Evolutionary conservation across 106 monocot genomes (phyloP).

Genomic region (Dendrobium officinale): DNA sequence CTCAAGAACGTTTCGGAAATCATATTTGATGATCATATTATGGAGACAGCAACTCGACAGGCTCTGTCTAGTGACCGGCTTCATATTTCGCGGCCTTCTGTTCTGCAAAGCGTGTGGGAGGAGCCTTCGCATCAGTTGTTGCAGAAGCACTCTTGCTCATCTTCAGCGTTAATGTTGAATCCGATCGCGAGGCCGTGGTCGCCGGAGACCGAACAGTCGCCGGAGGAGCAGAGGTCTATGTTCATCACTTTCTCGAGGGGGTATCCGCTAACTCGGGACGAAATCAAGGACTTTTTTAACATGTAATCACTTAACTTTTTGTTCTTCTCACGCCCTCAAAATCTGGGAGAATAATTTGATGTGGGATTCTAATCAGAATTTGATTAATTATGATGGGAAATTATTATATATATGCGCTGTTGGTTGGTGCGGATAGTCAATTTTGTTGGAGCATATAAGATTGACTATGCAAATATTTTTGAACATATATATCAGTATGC

Average conservation of each 20-base stretch:
- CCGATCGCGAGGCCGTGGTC: constrained; percentile 38
- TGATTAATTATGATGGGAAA: too few relatives aligned
- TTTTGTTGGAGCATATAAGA: too few relatives aligned
- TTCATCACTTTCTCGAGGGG: constrained; percentile 59
- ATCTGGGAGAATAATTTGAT: too few relatives aligned
- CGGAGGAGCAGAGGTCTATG: constrained; percentile 41
- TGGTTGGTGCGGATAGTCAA: too few relatives aligned
- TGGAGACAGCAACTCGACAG: constrained; percentile 1
- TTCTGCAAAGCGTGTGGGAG: too few relatives aligned
- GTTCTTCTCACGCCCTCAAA: not conserved
- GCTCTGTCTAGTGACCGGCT: constrained; percentile 3
- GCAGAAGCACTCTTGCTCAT: not conserved
- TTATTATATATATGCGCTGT: too few relatives aligned
- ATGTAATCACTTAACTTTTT: constrained; percentile 13
- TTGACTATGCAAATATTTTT: too few relatives aligned
- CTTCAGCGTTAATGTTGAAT: constrained; percentile 9
- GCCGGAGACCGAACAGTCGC: constrained; percentile 10
- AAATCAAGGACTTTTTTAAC: constrained; percentile 45
- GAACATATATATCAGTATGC: too few relatives aligned
- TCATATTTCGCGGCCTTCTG: not conserved
- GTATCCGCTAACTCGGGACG: constrained; percentile 33
- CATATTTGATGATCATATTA: constrained; percentile 25
- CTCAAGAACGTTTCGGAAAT: constrained; percentile 20
- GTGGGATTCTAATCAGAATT: too few relatives aligned
- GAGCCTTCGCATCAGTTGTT: not conserved